Evolutionary conservation across 2,329 filamentous ascomycete species (phyloP), one percentile per base, ranked within the genome.

Genomic region (Onygenales sp.): DNA sequence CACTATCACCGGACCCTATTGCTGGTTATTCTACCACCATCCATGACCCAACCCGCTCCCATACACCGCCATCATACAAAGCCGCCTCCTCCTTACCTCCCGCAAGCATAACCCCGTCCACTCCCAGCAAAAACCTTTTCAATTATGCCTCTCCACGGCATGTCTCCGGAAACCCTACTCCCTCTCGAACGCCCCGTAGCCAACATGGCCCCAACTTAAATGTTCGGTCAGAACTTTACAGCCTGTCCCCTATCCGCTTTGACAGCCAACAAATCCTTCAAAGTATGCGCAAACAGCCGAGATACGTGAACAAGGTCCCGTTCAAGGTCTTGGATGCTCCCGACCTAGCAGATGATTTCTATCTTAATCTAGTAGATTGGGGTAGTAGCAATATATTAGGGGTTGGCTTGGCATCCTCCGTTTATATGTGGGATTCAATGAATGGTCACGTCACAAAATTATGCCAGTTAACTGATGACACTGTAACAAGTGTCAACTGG

Each of bases 401-500:
- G 6, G 93, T 98, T 43, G 93, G 93, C 0, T 74, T 98, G 31
- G 91, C 91, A 14, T 88, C 87, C 14, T 94, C 88, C 60, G 93
- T 98, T 5, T 98, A 97, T 66, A 93, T 97, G 83, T 98, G 93
- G 93, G 95, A 96, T 67, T 93, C 91, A 4, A 84, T 89, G 60
- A 87, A 87, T 6, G 93, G 92, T 57, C 83, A 87, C 58, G 93
- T 98, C 2, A 95, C 90, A 56, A 95, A 94, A 70, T 79, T 98
- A 8, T 97, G 93, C 70, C 92, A 94, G 45, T 76, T 97, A 10
- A 85, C 88, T 59, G 91, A 95, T 62, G 93, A 98, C 66, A 91
- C 85, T 0, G 92, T 98, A 1, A 98, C 93, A 2, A 96, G 91
- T 62, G 93, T 98, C 9, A 94, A 87, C 53, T 98, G 93, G 93